Evolutionary conservation across 345 rosid genomes (phyloP).

Genomic region (Psidium friedrichsthalianum): DNA sequence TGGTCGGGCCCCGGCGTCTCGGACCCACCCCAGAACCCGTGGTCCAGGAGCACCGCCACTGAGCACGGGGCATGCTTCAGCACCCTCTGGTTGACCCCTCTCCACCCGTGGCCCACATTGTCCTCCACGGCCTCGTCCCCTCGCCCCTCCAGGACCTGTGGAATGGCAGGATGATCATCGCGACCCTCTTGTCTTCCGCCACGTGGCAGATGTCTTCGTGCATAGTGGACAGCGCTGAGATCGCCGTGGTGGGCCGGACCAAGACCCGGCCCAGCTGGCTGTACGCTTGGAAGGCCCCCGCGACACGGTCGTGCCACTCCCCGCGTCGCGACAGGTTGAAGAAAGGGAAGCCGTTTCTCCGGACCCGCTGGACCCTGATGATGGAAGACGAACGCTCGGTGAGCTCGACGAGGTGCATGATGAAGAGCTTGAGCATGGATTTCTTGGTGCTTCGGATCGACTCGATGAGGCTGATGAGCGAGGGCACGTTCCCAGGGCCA

Average conservation of each 20-base stretch:
- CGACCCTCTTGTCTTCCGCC: slow-evolving; percentile 53
- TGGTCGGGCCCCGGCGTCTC: slow-evolving; percentile 8
- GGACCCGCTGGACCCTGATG: slow-evolving; percentile 53
- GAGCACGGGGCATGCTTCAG: slow-evolving; percentile 62
- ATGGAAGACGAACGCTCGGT: slow-evolving; percentile 77
- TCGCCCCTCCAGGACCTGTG: slow-evolving; percentile 55
- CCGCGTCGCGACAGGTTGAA: slow-evolving; percentile 42
- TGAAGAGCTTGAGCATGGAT: slow-evolving; percentile 48
- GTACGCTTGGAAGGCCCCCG: slow-evolving; percentile 58
- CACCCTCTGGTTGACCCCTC: slow-evolving; percentile 60
- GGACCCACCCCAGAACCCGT: slow-evolving; percentile 49
- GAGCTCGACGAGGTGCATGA: slow-evolving; percentile 74
- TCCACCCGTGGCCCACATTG: slow-evolving; percentile 72
- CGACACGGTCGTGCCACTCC: slow-evolving; percentile 39
- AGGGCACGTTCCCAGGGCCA: slow-evolving; percentile 50
- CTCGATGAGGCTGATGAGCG: slow-evolving; percentile 57
- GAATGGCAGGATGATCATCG: slow-evolving; percentile 61
- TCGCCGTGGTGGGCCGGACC: slow-evolving; percentile 49
- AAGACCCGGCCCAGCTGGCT: slow-evolving; percentile 57
- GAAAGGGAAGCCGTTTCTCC: slow-evolving; percentile 65
- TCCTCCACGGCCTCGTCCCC: slow-evolving; percentile 27
- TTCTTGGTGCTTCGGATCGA: slow-evolving; percentile 49
- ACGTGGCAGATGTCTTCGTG: slow-evolving; percentile 80
- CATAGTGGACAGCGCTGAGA: slow-evolving; percentile 56
- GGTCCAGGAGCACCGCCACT: slow-evolving; percentile 72